phyloP scores from a whole-genome alignment of 1,139 yeast genomes.

The Debaryomyces nepalensis region DNA sequence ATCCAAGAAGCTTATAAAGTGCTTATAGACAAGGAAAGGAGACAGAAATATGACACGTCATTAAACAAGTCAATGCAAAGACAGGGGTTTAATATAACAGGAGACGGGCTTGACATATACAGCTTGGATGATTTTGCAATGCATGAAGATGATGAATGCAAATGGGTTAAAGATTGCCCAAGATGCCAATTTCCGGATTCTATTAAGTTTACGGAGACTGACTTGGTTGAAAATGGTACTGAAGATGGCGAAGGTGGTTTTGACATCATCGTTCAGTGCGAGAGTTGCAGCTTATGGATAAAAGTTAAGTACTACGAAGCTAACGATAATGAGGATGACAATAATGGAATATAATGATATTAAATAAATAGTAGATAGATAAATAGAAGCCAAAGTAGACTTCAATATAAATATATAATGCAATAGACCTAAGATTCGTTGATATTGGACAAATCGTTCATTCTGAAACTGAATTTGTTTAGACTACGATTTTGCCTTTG shows the following conservation, averaged over 20 bases:
- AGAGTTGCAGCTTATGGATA: slow-evolving; percentile 83
- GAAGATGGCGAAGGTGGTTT: slow-evolving; percentile 59
- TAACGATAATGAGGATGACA: slow-evolving; percentile 12
- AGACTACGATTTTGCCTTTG: slow-evolving; percentile 1
- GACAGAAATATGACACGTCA: slow-evolving; percentile 54
- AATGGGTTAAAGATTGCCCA: slow-evolving; percentile 66
- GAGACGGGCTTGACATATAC: slow-evolving; percentile 69
- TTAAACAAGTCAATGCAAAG: slow-evolving; percentile 43
- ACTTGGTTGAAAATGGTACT: slow-evolving; percentile 57
- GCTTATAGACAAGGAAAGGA: slow-evolving; percentile 42
- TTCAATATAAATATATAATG: slow-evolving; percentile 1
- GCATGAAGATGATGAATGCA: slow-evolving; percentile 26
- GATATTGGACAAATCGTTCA: slow-evolving; percentile 1
- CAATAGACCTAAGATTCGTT: slow-evolving; percentile 5
- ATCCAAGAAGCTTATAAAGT: slow-evolving; percentile 66
- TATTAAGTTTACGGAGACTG: slow-evolving; percentile 61
- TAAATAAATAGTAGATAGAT: neutral
- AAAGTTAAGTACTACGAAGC: slow-evolving; percentile 66
- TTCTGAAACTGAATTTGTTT: slow-evolving; percentile 1
- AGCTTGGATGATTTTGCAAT: slow-evolving; percentile 64
- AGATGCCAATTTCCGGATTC: slow-evolving; percentile 66
- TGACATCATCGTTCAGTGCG: slow-evolving; percentile 76
- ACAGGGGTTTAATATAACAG: slow-evolving; percentile 55
- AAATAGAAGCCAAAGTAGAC: slow-evolving; percentile 1
- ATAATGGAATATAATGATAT: slow-evolving; percentile 5